A percentile compares a stretch with the other conserved stretches of the same genome.
Evolutionary conservation across 257 asterid species (phyloP).

Genomic region (Voacanga thouarsii): DNA sequence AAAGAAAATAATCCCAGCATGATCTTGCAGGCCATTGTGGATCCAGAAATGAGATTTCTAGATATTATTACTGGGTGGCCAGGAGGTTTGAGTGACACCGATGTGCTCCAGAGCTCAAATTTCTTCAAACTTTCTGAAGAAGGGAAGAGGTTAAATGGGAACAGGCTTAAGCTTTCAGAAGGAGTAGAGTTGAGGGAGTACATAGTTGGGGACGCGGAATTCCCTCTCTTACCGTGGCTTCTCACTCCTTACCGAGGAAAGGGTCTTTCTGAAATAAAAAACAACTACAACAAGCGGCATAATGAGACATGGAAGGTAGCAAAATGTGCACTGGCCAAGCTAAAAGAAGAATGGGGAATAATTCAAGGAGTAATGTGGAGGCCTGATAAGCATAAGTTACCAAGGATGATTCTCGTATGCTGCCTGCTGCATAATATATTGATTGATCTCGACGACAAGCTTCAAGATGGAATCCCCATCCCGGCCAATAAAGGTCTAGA

Average conservation of each 20-base stretch:
- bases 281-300: conserved; percentile 20
- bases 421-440: conserved; percentile 29
- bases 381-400: conserved; percentile 24
- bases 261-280: conserved; percentile 7
- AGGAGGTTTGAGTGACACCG: conserved; percentile 19
- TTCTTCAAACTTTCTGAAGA: conserved; percentile 21
- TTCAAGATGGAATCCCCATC: conserved; percentile 1
- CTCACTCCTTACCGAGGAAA: conserved; percentile 24
- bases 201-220: conserved; percentile 24
- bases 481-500: conserved; percentile 12
- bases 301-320: conserved; percentile 27
- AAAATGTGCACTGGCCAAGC: conserved; percentile 21
- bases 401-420: conserved; percentile 25
- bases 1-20: conserved; percentile 18
- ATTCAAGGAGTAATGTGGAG: conserved; percentile 31
- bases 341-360: conserved; percentile 30
- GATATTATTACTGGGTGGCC: conserved; percentile 27
- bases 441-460: conserved; percentile 16
- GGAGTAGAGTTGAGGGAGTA: conserved; percentile 19
- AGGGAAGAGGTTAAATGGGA: conserved; percentile 22
- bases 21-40: conserved; percentile 30
- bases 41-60: conserved; percentile 29
- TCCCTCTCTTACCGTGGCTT: conserved; percentile 35
- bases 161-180: conserved; percentile 14
- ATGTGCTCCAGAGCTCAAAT: conserved; percentile 18